These are phyloP conservation scores for Fusarium staphyleae DNA, from an alignment of 2,329 filamentous ascomycete genomes.

Conservation along the genomic window DNA sequence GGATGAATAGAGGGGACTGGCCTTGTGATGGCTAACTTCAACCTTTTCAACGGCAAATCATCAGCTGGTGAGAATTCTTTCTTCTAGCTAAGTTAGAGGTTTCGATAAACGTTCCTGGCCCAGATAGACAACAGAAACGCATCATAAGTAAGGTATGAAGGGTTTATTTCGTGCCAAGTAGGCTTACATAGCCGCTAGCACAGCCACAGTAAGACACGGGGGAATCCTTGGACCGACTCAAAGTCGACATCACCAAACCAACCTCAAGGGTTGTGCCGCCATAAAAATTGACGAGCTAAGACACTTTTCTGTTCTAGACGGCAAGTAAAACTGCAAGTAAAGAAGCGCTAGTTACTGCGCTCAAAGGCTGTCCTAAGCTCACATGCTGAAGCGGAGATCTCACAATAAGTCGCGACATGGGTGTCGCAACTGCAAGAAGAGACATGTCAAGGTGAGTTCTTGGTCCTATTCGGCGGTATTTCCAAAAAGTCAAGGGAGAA, in stretches of 20 bases:
- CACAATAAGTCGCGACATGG: constrained; percentile 39
- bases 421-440: constrained; percentile 39
- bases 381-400: constrained; percentile 34
- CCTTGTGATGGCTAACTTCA: no score
- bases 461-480: no score
- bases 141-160: no score
- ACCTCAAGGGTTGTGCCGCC: not conserved
- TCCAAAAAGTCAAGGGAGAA: not conserved
- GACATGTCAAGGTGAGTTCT: constrained; percentile 36
- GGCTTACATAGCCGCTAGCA: constrained; percentile 19
- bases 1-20: no score
- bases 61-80: no score
- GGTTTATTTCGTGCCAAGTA: no score
- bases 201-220: constrained; percentile 22
- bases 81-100: no score
- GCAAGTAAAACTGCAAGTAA: not conserved
- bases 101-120: no score
- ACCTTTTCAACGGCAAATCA: no score
- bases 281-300: no score
- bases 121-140: no score
- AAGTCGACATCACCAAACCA: not conserved
- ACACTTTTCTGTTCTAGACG: not conserved
- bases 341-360: not conserved
- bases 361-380: not conserved
- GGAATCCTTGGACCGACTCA: not conserved